These are phyloP conservation scores for Plasmopara halstedii DNA, from an alignment of 352 stramenopile genomes.

Conservation along the genomic window DNA sequence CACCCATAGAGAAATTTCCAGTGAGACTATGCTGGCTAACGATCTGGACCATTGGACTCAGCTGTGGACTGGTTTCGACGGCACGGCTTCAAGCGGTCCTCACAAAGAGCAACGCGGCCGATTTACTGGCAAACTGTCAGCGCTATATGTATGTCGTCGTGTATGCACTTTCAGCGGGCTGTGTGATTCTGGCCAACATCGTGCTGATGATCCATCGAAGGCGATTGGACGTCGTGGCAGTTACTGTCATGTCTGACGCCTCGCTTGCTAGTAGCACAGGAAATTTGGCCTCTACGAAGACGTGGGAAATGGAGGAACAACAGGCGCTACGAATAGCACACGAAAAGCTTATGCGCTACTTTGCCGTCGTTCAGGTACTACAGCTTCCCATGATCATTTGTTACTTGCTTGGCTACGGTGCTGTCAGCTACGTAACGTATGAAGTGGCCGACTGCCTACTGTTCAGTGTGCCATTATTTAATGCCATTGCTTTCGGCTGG, in stretches of 20 bases:
- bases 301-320: slow-evolving; percentile 20
- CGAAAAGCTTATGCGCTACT: slow-evolving; percentile 43
- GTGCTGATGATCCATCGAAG: slow-evolving; percentile 24
- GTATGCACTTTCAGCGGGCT: slow-evolving; percentile 26
- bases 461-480: slow-evolving; percentile 41
- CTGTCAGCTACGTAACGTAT: slow-evolving; percentile 22
- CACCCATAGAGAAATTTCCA: slow-evolving; percentile 25
- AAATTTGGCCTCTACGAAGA: slow-evolving; percentile 20
- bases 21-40: slow-evolving; percentile 38
- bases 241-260: slow-evolving; percentile 8
- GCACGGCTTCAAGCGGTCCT: slow-evolving; percentile 21
- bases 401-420: slow-evolving; percentile 18
- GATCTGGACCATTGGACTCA: slow-evolving; percentile 37
- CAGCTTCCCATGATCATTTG: slow-evolving; percentile 44
- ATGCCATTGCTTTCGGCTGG: slow-evolving; percentile 45
- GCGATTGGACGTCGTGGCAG: not conserved
- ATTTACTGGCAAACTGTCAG: slow-evolving; percentile 7
- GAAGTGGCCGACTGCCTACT: slow-evolving; percentile 35
- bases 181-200: slow-evolving; percentile 25
- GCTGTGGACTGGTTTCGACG: slow-evolving; percentile 32
- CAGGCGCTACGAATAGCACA: slow-evolving; percentile 23
- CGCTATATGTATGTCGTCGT: slow-evolving; percentile 25
- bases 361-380: slow-evolving; percentile 34
- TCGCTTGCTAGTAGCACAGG: slow-evolving; percentile 14
- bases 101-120: slow-evolving; percentile 9